Conservation (phyloP, 441 rosid genomes). For the California macrophylla region DNA sequence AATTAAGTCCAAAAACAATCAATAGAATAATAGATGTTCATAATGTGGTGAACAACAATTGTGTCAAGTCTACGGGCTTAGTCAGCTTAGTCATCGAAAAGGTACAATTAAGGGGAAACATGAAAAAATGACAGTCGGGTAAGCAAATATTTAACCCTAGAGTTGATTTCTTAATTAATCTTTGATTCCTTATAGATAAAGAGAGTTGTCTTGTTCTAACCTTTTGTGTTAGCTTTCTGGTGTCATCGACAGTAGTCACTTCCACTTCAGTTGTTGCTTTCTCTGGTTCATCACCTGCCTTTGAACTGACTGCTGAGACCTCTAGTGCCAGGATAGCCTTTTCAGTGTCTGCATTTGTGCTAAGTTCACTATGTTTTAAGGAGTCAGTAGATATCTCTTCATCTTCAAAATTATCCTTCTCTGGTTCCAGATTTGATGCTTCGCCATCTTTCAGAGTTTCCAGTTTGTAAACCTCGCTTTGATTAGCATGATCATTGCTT, state of each 20-base stretch:
- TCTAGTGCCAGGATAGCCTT: conserved; percentile 20
- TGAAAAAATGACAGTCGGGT: no score
- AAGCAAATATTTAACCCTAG: neutral
- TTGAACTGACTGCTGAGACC: conserved; percentile 18
- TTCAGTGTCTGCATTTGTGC: conserved; percentile 11
- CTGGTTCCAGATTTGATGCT: conserved; percentile 1
- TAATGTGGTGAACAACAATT: no score
- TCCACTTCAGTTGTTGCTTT: conserved; percentile 16
- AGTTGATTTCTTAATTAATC: neutral
- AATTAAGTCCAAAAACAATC: no score
- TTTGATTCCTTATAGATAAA: neutral
- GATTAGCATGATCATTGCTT: conserved; percentile 15
- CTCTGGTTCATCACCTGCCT: conserved; percentile 21
- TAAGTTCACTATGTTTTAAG: conserved; percentile 7
- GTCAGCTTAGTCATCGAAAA: no score
- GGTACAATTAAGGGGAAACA: no score
- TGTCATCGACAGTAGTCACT: conserved; percentile 15
- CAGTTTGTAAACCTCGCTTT: conserved; percentile 14
- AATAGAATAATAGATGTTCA: no score
- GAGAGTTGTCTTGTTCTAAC: conserved; percentile 17
- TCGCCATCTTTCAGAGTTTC: conserved; percentile 15
- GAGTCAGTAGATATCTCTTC: conserved; percentile 19
- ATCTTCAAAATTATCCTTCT: conserved; percentile 14
- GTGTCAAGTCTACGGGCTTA: no score
- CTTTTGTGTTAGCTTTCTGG: conserved; percentile 14